Evolutionary conservation across 345 rosid species (phyloP).

Genomic region (Physaria fendleri): DNA sequence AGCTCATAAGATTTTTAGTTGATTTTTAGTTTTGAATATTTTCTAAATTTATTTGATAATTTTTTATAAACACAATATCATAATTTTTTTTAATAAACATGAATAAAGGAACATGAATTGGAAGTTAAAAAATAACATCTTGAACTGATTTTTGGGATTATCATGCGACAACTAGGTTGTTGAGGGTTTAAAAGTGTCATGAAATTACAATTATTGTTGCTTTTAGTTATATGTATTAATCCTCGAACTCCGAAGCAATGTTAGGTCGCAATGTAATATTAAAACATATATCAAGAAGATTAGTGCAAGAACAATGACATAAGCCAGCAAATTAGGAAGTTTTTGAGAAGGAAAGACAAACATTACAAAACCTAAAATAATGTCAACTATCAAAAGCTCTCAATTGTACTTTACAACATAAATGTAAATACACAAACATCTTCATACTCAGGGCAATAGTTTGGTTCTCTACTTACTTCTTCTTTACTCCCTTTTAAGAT

Average conservation of each 20-base stretch:
- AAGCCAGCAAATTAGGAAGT: not conserved
- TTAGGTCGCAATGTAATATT: not conserved
- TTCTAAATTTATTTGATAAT: no score
- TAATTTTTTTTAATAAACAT: no score
- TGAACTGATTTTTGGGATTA: not conserved
- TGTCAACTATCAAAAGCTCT: not conserved
- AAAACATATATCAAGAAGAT: not conserved
- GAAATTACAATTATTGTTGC: not conserved
- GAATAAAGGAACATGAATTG: no score
- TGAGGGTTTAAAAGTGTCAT: not conserved
- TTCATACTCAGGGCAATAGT: constrained; percentile 11
- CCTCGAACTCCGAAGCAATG: not conserved
- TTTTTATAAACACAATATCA: no score
- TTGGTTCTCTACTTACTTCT: constrained; percentile 5
- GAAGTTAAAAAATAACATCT: no score
- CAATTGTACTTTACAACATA: constrained; percentile 17
- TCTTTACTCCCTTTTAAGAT: not conserved
- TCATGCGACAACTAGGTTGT: not conserved
- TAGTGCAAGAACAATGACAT: not conserved
- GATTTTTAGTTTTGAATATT: no score
- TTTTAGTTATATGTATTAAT: not conserved
- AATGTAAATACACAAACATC: constrained; percentile 9
- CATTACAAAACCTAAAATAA: constrained; percentile 3
- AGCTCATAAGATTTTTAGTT: no score
- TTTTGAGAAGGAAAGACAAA: no score